Evolutionary conservation across 1,284 basidiomycete genomes (phyloP).

Genomic region (Moesziomyces parantarcticus): DNA sequence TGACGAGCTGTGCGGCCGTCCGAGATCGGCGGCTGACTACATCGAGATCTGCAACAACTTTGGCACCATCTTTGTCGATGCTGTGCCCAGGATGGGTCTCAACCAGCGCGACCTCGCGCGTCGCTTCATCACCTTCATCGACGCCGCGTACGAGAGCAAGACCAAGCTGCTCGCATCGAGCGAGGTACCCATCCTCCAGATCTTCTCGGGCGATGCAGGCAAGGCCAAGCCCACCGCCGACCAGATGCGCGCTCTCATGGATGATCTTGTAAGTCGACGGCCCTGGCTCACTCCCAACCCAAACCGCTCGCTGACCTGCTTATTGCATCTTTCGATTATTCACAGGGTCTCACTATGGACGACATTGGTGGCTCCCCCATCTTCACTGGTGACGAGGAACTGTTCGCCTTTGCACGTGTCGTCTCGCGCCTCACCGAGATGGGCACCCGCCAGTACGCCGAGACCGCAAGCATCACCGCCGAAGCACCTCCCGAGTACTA

Average conservation of each 20-base stretch:
- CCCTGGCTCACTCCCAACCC: neutral
- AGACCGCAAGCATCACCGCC: slow-evolving; percentile 12
- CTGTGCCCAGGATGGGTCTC: slow-evolving; percentile 86
- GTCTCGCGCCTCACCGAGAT: slow-evolving; percentile 66
- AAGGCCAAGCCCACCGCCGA: slow-evolving; percentile 48
- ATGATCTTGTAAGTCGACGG: slow-evolving; percentile 56
- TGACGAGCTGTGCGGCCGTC: slow-evolving; percentile 85
- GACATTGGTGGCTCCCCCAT: slow-evolving; percentile 64
- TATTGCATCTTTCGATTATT: too few relatives aligned
- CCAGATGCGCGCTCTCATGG: slow-evolving; percentile 65
- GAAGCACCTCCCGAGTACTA: slow-evolving; percentile 42
- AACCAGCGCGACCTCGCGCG: slow-evolving; percentile 86
- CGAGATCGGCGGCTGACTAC: slow-evolving; percentile 94
- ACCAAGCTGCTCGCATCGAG: slow-evolving; percentile 57
- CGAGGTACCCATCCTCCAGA: slow-evolving; percentile 63
- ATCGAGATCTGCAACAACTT: slow-evolving; percentile 91
- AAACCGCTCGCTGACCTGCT: neutral
- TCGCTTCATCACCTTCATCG: slow-evolving; percentile 96
- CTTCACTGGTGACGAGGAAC: slow-evolving; percentile 66
- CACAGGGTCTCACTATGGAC: slow-evolving; percentile 58
- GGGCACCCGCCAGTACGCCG: slow-evolving; percentile 58
- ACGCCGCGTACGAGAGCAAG: slow-evolving; percentile 74
- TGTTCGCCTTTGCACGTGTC: slow-evolving; percentile 66
- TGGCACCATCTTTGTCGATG: slow-evolving; percentile 85
- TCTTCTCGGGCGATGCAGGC: slow-evolving; percentile 55